phyloP scores from a whole-genome alignment of 768 basidiomycete genomes.

The Candolleomyces aberdarensis region DNA sequence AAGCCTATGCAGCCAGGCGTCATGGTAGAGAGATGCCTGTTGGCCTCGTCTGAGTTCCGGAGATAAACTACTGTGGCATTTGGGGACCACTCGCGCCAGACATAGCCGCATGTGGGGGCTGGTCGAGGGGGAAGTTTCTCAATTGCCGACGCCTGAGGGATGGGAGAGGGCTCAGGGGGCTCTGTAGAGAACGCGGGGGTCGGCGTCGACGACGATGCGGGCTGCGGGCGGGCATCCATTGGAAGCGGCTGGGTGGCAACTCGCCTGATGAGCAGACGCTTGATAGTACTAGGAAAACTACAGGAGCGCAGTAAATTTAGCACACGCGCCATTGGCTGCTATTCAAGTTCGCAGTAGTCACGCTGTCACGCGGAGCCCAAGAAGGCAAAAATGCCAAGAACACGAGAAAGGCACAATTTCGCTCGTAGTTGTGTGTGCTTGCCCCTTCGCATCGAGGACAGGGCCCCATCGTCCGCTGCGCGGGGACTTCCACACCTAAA shows the following conservation, averaged over 20 bases:
- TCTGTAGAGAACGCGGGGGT: not conserved
- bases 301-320: slow-evolving; percentile 17
- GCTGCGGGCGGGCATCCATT: not conserved
- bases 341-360: slow-evolving; percentile 9
- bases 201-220: not conserved
- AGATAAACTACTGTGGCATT: slow-evolving; percentile 31
- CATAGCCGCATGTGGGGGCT: slow-evolving; percentile 33
- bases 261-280: too few species aligned
- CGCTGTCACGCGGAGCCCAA: slow-evolving; percentile 9
- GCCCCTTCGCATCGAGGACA: not conserved
- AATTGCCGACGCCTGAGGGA: slow-evolving; percentile 7
- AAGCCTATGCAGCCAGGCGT: slow-evolving; percentile 50
- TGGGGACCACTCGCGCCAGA: slow-evolving; percentile 32
- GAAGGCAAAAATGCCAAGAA: not conserved
- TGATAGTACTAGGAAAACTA: not conserved
- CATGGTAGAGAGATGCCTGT: slow-evolving; percentile 25
- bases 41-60: slow-evolving; percentile 29
- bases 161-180: not conserved
- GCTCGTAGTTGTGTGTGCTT: slow-evolving; percentile 5
- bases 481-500: too few species aligned
- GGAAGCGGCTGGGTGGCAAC: too few species aligned
- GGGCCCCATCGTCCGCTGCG: too few species aligned
- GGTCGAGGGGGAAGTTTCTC: slow-evolving; percentile 22
- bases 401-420: too few species aligned
- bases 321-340: slow-evolving; percentile 17